Conservation (phyloP, 306 rosid species). For the Castanospermum australe region DNA sequence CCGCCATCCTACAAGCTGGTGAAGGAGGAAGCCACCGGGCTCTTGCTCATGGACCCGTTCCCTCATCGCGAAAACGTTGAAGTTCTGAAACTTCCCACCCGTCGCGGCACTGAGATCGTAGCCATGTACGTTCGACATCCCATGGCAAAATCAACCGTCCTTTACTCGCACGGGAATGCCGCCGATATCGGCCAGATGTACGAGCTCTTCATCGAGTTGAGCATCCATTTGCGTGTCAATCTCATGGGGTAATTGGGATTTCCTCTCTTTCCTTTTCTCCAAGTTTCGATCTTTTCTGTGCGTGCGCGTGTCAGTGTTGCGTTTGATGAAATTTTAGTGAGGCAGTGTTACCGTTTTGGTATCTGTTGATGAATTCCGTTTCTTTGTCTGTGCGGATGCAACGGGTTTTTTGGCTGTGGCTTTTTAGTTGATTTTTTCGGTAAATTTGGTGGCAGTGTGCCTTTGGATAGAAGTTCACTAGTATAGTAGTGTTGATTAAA, state of each 20-base stretch:
- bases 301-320: no score
- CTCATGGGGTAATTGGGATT: conserved; percentile 79
- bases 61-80: conserved; percentile 83
- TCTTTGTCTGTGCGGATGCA: background rate
- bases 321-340: background rate
- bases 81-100: conserved; percentile 65
- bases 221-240: conserved; percentile 75
- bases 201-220: conserved; percentile 77
- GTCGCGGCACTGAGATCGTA: conserved; percentile 80
- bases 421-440: background rate
- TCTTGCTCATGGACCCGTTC: conserved; percentile 51
- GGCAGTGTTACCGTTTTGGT: background rate
- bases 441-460: background rate
- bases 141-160: conserved; percentile 73
- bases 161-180: conserved; percentile 87
- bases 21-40: conserved; percentile 52
- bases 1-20: conserved; percentile 76
- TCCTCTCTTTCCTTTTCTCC: no score
- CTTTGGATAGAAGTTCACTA: background rate
- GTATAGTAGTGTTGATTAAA: background rate
- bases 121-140: conserved; percentile 79
- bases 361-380: background rate
- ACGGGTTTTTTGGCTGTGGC: background rate
- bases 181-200: conserved; percentile 91
- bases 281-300: conserved; percentile 2